Evolutionary conservation across 768 basidiomycete genomes (phyloP).

Genomic region (Suillus hirtellus): DNA sequence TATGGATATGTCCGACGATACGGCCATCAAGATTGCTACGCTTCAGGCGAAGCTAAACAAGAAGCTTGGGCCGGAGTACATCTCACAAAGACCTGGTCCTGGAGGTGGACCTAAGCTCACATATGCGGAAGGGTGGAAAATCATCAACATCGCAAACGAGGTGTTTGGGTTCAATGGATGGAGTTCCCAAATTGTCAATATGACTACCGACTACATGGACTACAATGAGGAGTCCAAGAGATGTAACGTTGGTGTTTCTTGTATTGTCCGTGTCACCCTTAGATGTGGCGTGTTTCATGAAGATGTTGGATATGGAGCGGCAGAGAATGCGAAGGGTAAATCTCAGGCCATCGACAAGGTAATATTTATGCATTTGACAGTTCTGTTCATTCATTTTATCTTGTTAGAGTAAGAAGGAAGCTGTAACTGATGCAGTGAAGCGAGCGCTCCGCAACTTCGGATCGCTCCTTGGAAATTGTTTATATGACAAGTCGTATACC

Average conservation of each 20-base stretch:
- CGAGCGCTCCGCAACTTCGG: conserved; percentile 91
- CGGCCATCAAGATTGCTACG: conserved; percentile 62
- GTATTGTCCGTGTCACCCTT: conserved; percentile 84
- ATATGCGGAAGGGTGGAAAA: conserved; percentile 97
- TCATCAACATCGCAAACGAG: conserved; percentile 97
- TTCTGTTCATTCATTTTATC: conserved; percentile 8
- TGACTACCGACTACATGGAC: conserved; percentile 82
- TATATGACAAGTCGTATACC: conserved; percentile 93
- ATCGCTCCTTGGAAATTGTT: conserved; percentile 91
- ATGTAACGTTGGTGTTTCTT: conserved; percentile 76
- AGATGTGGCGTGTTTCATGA: conserved; percentile 89
- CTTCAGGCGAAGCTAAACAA: conserved; percentile 82
- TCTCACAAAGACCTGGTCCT: conserved; percentile 87
- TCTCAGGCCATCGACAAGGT: conserved; percentile 91
- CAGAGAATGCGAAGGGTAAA: conserved; percentile 86
- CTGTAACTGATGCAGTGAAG: conserved; percentile 93
- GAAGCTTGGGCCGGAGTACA: conserved; percentile 92
- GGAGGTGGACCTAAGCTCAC: conserved; percentile 86
- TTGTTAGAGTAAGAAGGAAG: conserved; percentile 95
- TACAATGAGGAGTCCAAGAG: conserved; percentile 63
- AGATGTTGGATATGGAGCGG: conserved; percentile 87
- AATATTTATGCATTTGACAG: conserved; percentile 22
- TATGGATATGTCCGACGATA: conserved; percentile 57
- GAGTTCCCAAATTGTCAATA: conserved; percentile 75
- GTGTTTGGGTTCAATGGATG: conserved; percentile 98